phyloP scores from a whole-genome alignment of 768 basidiomycete genomes.

The Neoboletus brunneissimus region DNA sequence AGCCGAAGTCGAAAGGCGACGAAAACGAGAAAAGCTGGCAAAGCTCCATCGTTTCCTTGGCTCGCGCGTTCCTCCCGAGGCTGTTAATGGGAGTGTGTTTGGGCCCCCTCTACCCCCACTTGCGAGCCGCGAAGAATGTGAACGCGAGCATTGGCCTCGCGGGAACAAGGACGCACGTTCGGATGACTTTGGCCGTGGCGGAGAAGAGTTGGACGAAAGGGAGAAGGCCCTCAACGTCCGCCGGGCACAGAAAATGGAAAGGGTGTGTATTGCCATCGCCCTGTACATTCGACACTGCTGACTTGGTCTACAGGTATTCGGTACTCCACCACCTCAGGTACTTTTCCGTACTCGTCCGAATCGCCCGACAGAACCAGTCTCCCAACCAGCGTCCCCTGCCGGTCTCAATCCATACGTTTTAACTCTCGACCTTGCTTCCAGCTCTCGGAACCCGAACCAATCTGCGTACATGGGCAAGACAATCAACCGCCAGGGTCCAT shows the following conservation, averaged over 20 bases:
- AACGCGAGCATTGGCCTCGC: slow-evolving; percentile 42
- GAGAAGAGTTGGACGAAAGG: slow-evolving; percentile 64
- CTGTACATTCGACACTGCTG: neutral
- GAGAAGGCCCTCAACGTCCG: slow-evolving; percentile 81
- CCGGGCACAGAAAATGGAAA: slow-evolving; percentile 84
- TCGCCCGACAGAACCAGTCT: slow-evolving; percentile 34
- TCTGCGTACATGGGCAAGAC: slow-evolving; percentile 50
- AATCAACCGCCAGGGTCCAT: slow-evolving; percentile 50
- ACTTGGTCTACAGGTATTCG: slow-evolving; percentile 59
- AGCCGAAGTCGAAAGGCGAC: slow-evolving; percentile 59
- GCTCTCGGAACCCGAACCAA: slow-evolving; percentile 45
- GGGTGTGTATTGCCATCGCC: slow-evolving; percentile 42
- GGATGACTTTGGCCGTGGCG: slow-evolving; percentile 58
- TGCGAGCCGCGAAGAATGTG: slow-evolving; percentile 29
- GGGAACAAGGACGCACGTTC: slow-evolving; percentile 47
- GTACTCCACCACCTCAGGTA: slow-evolving; percentile 73
- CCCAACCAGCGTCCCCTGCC: slow-evolving; percentile 25
- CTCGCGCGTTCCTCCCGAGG: slow-evolving; percentile 69
- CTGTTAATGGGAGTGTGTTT: slow-evolving; percentile 52
- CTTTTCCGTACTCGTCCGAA: slow-evolving; percentile 68
- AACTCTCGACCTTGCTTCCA: slow-evolving; percentile 19
- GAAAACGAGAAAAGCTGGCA: slow-evolving; percentile 73
- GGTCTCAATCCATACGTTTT: slow-evolving; percentile 18
- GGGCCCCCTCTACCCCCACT: slow-evolving; percentile 33
- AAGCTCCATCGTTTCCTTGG: slow-evolving; percentile 85